Conservation (phyloP, 1,284 basidiomycete genomes). For the Leucoagaricus sp. region DNA sequence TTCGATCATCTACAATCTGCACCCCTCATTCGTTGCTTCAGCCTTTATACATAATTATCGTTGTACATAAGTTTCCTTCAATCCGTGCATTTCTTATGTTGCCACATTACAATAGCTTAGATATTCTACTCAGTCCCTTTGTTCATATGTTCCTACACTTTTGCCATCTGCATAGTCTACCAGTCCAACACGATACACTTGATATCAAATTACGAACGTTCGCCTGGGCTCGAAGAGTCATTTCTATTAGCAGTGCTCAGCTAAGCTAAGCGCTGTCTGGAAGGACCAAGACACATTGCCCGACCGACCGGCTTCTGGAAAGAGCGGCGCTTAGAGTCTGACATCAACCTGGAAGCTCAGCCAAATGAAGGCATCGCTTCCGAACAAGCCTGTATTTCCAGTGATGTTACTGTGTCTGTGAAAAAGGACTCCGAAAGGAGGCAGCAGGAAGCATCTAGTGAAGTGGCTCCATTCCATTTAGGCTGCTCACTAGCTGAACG, state of each 20-base stretch:
- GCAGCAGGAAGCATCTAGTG: not conserved
- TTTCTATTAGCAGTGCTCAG: not conserved
- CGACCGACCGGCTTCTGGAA: not conserved
- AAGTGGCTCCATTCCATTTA: not conserved
- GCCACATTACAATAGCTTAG: constrained; percentile 6
- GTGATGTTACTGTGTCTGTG: not conserved
- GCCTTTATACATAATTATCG: constrained; percentile 15
- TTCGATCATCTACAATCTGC: constrained; percentile 4
- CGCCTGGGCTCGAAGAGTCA: not conserved
- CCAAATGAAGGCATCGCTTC: not conserved
- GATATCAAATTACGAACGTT: not conserved
- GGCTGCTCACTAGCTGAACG: not conserved
- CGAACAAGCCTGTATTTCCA: constrained; percentile 5
- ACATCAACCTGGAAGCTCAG: not conserved
- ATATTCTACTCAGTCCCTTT: not conserved
- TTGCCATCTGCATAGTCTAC: not conserved
- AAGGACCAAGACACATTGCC: not conserved
- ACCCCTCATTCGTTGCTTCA: constrained; percentile 14
- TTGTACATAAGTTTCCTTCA: constrained; percentile 2
- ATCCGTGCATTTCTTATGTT: not conserved
- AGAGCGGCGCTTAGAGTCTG: not conserved
- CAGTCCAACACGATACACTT: not conserved
- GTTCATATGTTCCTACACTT: constrained; percentile 1
- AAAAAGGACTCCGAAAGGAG: not conserved
- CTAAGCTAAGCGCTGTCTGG: too few relatives aligned